phyloP scores from a whole-genome alignment of 768 basidiomycete genomes.

The Favolaschia claudopus region DNA sequence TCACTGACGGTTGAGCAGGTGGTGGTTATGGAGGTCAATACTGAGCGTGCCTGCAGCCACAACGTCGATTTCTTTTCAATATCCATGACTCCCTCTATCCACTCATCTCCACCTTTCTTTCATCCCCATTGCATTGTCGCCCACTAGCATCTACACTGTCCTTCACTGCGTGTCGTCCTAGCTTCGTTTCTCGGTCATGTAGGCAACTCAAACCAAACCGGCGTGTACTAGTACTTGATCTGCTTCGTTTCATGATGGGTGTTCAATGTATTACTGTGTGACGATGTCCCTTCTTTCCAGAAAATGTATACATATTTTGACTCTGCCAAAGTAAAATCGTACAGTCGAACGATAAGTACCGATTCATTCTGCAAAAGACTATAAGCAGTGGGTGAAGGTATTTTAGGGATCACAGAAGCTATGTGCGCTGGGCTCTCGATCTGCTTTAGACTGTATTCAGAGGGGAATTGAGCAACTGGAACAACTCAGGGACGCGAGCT shows the following conservation, averaged over 20 bases:
- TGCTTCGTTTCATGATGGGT: conserved; percentile 29
- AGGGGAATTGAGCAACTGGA: too few relatives aligned
- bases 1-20: too few relatives aligned
- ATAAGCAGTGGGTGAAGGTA: too few relatives aligned
- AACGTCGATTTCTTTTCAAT: conserved; percentile 3
- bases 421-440: too few relatives aligned
- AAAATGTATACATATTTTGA: too few relatives aligned
- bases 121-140: conserved; percentile 29
- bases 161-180: conserved; percentile 50
- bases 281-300: neutral
- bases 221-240: conserved; percentile 53
- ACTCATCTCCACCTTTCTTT: neutral
- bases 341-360: too few relatives aligned
- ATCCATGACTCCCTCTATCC: neutral
- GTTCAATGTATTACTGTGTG: conserved; percentile 26
- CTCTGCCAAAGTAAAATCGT: too few relatives aligned
- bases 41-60: conserved; percentile 26
- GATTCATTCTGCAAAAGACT: too few relatives aligned
- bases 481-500: too few relatives aligned
- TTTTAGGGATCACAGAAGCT: too few relatives aligned
- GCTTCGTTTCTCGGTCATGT: conserved; percentile 44
- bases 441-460: too few relatives aligned
- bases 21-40: conserved; percentile 10
- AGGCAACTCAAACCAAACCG: conserved; percentile 43
- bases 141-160: conserved; percentile 47